Evolutionary conservation across 2,329 filamentous ascomycete genomes (phyloP).

Genomic region (Beauveria sp.): DNA sequence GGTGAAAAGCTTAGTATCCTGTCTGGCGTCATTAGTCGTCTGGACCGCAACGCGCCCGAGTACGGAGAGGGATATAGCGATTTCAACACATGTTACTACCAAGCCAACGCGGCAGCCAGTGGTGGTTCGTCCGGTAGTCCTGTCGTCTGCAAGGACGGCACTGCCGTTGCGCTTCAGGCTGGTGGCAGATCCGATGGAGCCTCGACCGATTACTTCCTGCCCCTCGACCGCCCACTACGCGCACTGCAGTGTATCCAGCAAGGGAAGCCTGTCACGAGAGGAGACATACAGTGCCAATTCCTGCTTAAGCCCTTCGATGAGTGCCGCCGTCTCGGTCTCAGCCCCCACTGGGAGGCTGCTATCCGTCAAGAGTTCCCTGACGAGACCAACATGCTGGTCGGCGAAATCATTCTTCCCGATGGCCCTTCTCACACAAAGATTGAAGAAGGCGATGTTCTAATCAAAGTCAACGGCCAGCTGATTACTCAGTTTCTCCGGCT

Average conservation of each 20-base stretch:
- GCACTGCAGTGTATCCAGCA: constrained; percentile 80
- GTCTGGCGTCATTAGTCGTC: constrained; percentile 90
- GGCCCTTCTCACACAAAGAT: constrained; percentile 83
- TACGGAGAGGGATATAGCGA: constrained; percentile 98
- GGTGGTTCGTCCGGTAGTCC: constrained; percentile 97
- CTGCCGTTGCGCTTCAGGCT: constrained; percentile 86
- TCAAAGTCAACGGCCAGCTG: constrained; percentile 89
- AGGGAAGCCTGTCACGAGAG: constrained; percentile 68
- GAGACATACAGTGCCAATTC: constrained; percentile 98
- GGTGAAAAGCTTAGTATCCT: constrained; percentile 97
- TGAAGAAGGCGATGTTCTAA: constrained; percentile 86
- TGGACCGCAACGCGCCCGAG: constrained; percentile 94
- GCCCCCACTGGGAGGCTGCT: constrained; percentile 75
- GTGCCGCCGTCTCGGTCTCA: constrained; percentile 81
- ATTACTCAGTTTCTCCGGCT: constrained; percentile 88
- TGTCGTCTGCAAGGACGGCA: constrained; percentile 90
- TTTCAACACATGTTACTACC: constrained; percentile 94
- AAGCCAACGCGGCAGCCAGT: constrained; percentile 92
- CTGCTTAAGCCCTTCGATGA: constrained; percentile 96
- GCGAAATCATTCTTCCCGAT: constrained; percentile 86
- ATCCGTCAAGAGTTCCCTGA: constrained; percentile 78
- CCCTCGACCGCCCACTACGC: constrained; percentile 80
- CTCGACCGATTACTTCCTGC: constrained; percentile 95
- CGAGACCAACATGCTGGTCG: constrained; percentile 94
- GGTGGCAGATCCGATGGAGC: constrained; percentile 90